Evolutionary conservation across 2,329 filamentous ascomycete genomes (phyloP).

Genomic region (Aspergillus brasiliensis): DNA sequence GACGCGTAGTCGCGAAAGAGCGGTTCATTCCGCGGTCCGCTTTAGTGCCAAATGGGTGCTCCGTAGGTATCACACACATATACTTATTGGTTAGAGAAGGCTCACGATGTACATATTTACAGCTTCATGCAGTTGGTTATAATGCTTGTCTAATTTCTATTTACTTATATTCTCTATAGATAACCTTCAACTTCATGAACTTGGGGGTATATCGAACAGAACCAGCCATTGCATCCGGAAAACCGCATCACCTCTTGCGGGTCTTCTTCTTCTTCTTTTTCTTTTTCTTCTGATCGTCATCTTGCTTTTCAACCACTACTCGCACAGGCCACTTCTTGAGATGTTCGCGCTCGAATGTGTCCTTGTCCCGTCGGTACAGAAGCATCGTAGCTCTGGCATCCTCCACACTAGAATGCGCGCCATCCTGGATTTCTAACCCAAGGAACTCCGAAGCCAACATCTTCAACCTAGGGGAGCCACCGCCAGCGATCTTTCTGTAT

Average conservation of each 20-base stretch:
- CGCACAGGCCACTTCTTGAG: constrained; percentile 63
- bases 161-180: not conserved
- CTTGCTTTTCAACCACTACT: constrained; percentile 36
- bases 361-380: constrained; percentile 80
- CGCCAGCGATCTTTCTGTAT: constrained; percentile 65
- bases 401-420: constrained; percentile 64
- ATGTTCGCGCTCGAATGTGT: constrained; percentile 81
- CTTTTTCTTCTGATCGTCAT: constrained; percentile 44
- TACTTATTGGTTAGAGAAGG: not conserved
- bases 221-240: not conserved
- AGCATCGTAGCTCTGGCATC: constrained; percentile 91
- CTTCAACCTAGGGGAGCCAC: constrained; percentile 55
- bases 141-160: not conserved
- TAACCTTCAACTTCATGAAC: constrained; percentile 8
- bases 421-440: constrained; percentile 61
- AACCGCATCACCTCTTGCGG: constrained; percentile 41
- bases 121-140: not conserved
- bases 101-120: not conserved
- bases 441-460: constrained; percentile 59
- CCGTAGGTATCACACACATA: no score
- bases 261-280: constrained; percentile 53
- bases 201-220: constrained; percentile 23
- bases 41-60: constrained; percentile 1
- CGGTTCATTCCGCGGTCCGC: not conserved
- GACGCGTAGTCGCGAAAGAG: not conserved